phyloP scores from a whole-genome alignment of 345 rosid species.

The Populus deltoides region DNA sequence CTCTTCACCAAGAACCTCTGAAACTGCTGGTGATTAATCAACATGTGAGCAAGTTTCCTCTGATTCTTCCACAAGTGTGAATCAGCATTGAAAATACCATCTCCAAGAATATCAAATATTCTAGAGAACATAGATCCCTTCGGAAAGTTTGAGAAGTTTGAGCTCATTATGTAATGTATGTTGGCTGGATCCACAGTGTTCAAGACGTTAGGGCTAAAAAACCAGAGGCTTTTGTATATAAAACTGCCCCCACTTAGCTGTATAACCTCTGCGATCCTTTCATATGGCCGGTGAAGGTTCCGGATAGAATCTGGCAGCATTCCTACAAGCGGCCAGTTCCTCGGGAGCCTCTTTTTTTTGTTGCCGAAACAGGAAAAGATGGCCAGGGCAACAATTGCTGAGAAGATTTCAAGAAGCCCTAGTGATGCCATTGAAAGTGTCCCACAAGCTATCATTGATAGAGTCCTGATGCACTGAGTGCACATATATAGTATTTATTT shows the following conservation, averaged over 20 bases:
- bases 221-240: slow-evolving; percentile 1
- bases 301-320: slow-evolving; percentile 14
- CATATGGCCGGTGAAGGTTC: slow-evolving; percentile 17
- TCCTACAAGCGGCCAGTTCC: slow-evolving; percentile 18
- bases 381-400: neutral
- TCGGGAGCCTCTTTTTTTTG: neutral
- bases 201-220: neutral
- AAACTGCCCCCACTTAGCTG: neutral
- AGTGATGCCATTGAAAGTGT: slow-evolving; percentile 6
- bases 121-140: slow-evolving; percentile 13
- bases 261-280: neutral
- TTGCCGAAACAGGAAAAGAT: neutral
- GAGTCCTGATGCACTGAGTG: no score
- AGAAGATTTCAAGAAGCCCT: slow-evolving; percentile 6
- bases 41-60: no score
- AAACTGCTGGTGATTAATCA: no score
- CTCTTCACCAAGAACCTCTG: no score
- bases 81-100: slow-evolving; percentile 24
- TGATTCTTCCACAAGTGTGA: slow-evolving; percentile 10
- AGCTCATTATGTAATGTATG: slow-evolving; percentile 11
- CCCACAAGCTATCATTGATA: no score
- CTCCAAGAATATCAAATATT: slow-evolving; percentile 19
- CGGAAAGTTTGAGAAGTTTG: slow-evolving; percentile 20
- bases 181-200: slow-evolving; percentile 15
- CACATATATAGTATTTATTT: no score